Evolutionary conservation across 1,284 basidiomycete species (phyloP).

Genomic region (Malassezia brasiliensis): DNA sequence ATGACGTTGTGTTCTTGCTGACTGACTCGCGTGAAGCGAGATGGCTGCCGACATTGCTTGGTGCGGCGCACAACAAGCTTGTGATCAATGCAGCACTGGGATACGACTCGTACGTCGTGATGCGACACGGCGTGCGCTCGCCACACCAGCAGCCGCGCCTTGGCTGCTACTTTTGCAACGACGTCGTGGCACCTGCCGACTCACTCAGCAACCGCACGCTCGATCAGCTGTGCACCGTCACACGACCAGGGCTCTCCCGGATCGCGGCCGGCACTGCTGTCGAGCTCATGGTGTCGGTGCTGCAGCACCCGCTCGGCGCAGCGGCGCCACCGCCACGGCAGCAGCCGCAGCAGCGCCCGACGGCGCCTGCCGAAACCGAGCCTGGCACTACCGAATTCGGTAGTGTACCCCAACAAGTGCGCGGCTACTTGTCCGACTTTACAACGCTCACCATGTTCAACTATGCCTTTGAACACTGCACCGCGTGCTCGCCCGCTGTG

Average conservation of each 20-base stretch:
- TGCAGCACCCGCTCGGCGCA: slow-evolving; percentile 60
- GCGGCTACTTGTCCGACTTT: slow-evolving; percentile 80
- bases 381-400: slow-evolving; percentile 5
- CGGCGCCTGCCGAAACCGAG: not conserved
- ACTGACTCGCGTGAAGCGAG: slow-evolving; percentile 95
- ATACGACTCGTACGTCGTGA: slow-evolving; percentile 91
- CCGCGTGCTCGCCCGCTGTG: slow-evolving; percentile 58
- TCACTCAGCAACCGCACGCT: slow-evolving; percentile 85
- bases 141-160: slow-evolving; percentile 15
- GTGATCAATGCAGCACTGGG: slow-evolving; percentile 91
- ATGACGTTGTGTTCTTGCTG: slow-evolving; percentile 84
- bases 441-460: slow-evolving; percentile 72
- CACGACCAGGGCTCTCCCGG: slow-evolving; percentile 83
- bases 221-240: slow-evolving; percentile 99
- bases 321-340: slow-evolving; percentile 11
- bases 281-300: slow-evolving; percentile 74
- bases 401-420: slow-evolving; percentile 63
- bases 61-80: slow-evolving; percentile 73
- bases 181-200: slow-evolving; percentile 89
- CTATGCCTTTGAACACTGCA: slow-evolving; percentile 75
- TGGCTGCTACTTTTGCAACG: slow-evolving; percentile 97
- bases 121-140: slow-evolving; percentile 69
- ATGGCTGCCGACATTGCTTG: slow-evolving; percentile 86
- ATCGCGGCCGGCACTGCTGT: slow-evolving; percentile 85
- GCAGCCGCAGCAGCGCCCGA: not conserved